These are phyloP conservation scores for Clarireedia paspali DNA, from an alignment of 2,329 filamentous ascomycete genomes.

Conservation along the genomic window DNA sequence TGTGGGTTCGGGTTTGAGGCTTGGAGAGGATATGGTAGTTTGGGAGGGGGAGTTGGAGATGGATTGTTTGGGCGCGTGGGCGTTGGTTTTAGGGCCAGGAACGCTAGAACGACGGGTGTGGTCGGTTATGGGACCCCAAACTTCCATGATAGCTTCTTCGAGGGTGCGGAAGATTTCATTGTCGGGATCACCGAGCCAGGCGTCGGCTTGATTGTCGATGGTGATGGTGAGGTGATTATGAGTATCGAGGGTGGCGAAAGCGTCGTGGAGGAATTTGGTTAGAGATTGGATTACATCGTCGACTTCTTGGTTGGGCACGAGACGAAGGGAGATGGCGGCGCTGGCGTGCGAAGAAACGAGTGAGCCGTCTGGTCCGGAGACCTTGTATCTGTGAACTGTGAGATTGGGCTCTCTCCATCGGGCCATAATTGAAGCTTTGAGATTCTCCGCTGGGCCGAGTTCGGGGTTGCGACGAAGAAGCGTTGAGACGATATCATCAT, in stretches of 20 bases:
- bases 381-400: slow-evolving; percentile 88
- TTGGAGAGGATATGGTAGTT: slow-evolving; percentile 13
- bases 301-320: slow-evolving; percentile 90
- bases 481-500: slow-evolving; percentile 74
- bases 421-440: slow-evolving; percentile 82
- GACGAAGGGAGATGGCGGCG: slow-evolving; percentile 79
- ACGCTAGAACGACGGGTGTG: slow-evolving; percentile 30
- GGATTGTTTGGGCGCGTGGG: slow-evolving; percentile 10
- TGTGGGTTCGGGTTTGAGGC: slow-evolving; percentile 36
- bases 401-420: slow-evolving; percentile 93
- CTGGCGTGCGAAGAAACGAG: slow-evolving; percentile 86
- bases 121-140: slow-evolving; percentile 59
- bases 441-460: slow-evolving; percentile 50
- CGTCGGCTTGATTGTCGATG: slow-evolving; percentile 89
- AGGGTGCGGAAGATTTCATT: slow-evolving; percentile 89
- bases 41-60: slow-evolving; percentile 4
- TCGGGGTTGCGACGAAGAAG: slow-evolving; percentile 65
- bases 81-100: slow-evolving; percentile 27
- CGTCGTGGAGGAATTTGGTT: slow-evolving; percentile 55
- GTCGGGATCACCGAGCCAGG: slow-evolving; percentile 87
- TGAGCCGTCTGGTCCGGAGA: slow-evolving; percentile 84
- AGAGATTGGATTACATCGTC: slow-evolving; percentile 65
- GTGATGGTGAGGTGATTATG: slow-evolving; percentile 74
- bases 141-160: slow-evolving; percentile 74
- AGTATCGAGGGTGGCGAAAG: slow-evolving; percentile 69